Evolutionary conservation across 805 yeast genomes (phyloP).

Genomic region (Zygoascus ofunaensis): DNA sequence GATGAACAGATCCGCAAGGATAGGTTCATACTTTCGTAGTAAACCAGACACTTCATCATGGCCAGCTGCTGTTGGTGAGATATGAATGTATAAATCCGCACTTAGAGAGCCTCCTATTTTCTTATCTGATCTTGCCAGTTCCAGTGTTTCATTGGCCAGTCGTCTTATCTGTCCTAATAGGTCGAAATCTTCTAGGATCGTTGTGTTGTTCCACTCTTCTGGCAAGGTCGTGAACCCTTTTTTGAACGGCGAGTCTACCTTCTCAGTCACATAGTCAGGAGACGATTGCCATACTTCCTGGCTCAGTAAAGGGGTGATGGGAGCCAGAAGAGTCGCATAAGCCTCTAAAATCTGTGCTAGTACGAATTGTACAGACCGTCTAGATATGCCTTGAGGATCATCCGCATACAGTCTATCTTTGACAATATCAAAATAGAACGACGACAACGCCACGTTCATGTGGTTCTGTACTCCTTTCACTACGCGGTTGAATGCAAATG

Average conservation of each 20-base stretch:
- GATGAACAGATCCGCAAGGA: constrained; percentile 50
- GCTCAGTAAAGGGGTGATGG: constrained; percentile 72
- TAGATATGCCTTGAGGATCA: constrained; percentile 33
- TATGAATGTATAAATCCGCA: constrained; percentile 36
- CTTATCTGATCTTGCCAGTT: constrained; percentile 46
- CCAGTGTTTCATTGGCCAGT: constrained; percentile 43
- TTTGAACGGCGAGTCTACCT: constrained; percentile 39
- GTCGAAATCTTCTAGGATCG: constrained; percentile 38
- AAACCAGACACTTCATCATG: constrained; percentile 11
- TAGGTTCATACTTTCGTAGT: constrained; percentile 29
- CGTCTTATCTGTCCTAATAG: constrained; percentile 41
- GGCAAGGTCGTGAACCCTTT: constrained; percentile 37
- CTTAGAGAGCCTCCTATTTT: constrained; percentile 44
- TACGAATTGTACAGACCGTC: constrained; percentile 60
- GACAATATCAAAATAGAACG: constrained; percentile 75
- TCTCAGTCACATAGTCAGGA: constrained; percentile 28
- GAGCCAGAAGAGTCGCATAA: constrained; percentile 62
- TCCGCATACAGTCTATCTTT: constrained; percentile 85
- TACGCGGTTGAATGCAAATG: constrained; percentile 59
- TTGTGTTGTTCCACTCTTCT: constrained; percentile 27
- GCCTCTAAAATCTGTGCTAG: constrained; percentile 44
- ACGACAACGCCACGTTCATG: constrained; percentile 65
- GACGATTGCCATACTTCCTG: constrained; percentile 80
- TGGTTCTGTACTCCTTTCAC: constrained; percentile 61
- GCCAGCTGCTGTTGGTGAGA: too few relatives aligned